phyloP scores from a whole-genome alignment of 495 filamentous ascomycete genomes.

The Schizothecium vesticola region DNA sequence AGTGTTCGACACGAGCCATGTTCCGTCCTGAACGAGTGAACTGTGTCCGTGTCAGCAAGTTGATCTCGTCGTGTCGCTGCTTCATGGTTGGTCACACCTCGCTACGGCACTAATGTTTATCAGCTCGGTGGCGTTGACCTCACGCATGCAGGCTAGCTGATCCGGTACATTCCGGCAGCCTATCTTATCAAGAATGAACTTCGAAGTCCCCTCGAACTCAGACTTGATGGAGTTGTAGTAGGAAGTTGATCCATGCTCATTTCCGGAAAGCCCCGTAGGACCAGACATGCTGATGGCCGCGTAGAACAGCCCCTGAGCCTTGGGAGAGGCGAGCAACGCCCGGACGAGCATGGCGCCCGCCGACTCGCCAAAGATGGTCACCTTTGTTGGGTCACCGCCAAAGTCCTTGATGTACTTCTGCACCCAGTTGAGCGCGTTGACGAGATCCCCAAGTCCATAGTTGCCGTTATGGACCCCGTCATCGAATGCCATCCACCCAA shows the following conservation, averaged over 20 bases:
- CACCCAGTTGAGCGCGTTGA: conserved; percentile 53
- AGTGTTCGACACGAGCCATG: conserved; percentile 22
- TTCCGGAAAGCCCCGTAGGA: conserved; percentile 29
- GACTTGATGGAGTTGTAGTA: conserved; percentile 28
- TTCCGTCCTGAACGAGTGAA: conserved; percentile 31
- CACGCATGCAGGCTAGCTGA: conserved; percentile 31
- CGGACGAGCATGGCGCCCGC: conserved; percentile 32
- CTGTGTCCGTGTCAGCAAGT: too few species aligned
- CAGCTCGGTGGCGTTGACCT: conserved; percentile 28
- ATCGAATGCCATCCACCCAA: conserved; percentile 25
- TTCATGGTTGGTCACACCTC: too few species aligned
- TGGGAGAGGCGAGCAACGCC: conserved; percentile 31
- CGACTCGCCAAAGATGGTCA: conserved; percentile 59
- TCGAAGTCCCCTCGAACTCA: conserved; percentile 26
- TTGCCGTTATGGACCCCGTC: conserved; percentile 29
- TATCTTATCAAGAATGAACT: conserved; percentile 24
- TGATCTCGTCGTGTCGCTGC: too few species aligned
- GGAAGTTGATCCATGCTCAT: conserved; percentile 14
- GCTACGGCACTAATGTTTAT: conserved; percentile 25
- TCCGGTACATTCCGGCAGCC: conserved; percentile 27
- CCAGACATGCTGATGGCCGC: conserved; percentile 38
- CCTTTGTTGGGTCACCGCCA: conserved; percentile 53
- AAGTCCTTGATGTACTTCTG: conserved; percentile 59
- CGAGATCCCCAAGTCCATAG: conserved; percentile 26
- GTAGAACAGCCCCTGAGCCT: conserved; percentile 36